A percentile compares a stretch with the other conserved stretches of the same genome.
These are phyloP conservation scores for Scortechinia acanthostroma DNA, from an alignment of 2,329 filamentous ascomycete species.

Conservation along the genomic window DNA sequence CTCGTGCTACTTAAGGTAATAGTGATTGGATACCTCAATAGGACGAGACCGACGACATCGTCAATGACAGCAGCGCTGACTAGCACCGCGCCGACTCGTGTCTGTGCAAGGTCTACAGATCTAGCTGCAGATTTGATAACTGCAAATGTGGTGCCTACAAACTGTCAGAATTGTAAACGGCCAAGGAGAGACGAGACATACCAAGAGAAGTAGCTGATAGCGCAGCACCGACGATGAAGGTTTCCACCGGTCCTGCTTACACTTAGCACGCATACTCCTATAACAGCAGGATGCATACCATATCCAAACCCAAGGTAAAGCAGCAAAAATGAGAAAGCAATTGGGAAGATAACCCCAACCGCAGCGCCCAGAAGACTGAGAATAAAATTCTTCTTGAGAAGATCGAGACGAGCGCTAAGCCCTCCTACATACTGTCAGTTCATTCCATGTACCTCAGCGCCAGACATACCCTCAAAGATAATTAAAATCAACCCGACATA, in stretches of 20 bases:
- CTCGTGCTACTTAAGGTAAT: not conserved
- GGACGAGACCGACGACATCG: conserved; percentile 33
- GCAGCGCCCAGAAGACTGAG: conserved; percentile 29
- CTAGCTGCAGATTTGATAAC: conserved; percentile 18
- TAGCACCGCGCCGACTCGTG: conserved; percentile 30
- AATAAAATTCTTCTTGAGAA: conserved; percentile 32
- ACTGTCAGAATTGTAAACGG: conserved; percentile 15
- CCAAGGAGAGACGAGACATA: conserved; percentile 11
- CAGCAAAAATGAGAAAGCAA: conserved; percentile 31
- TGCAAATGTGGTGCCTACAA: conserved; percentile 21
- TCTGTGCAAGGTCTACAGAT: conserved; percentile 28
- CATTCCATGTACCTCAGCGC: not conserved
- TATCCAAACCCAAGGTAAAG: conserved; percentile 32
- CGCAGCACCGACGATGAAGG: conserved; percentile 17
- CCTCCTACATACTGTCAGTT: conserved; percentile 20
- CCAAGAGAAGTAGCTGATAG: conserved; percentile 20
- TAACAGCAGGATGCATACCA: conserved; percentile 8
- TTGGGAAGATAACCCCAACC: conserved; percentile 34
- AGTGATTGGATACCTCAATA: conserved; percentile 17
- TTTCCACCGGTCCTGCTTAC: conserved; percentile 10
- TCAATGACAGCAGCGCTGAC: conserved; percentile 36
- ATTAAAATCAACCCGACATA: conserved; percentile 39
- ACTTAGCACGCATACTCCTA: conserved; percentile 12
- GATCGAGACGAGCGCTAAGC: conserved; percentile 32
- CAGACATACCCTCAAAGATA: conserved; percentile 31